Evolutionary conservation across 495 filamentous ascomycete species (phyloP), one percentile per base, ranked within the genome.

Genomic region (Aspergillus cristatus): DNA sequence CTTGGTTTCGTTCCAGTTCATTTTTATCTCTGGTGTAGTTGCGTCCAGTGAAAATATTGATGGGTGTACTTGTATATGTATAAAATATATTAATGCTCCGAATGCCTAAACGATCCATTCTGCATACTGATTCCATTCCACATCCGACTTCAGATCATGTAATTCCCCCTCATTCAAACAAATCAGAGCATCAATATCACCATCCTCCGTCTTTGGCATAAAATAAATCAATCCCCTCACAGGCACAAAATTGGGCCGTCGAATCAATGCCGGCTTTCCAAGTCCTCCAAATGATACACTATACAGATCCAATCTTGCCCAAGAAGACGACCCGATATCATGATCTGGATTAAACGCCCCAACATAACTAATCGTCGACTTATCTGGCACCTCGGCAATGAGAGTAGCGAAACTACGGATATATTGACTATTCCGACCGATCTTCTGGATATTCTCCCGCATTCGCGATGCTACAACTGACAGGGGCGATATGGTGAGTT

Each of bases 81-180:
- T n/a, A n/a, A n/a, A n/a, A n/a, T n/a, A n/a, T n/a, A n/a, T n/a
- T n/a, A n/a, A n/a, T n/a, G n/a, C n/a, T n/a, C n/a, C n/a, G n/a
- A n/a, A n/a, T 24, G 8, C 8, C 20, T 28, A 59, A 8, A 51
- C 60, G 31, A 61, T 46, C 42, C 48, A 57, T 28, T 17, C 38
- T 14, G 46, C 48, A 51, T 49, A 58, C 31, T 37, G 47, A 6
- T 15, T 38, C 43, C 60, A 67, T 17, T 58, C 50, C 38, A 40
- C 37, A 55, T 73, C 63, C 8, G 7, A 42, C 38, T 38, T 60
- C 45, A 73, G 38, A 8, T 35, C 45, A 31, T 46, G 37, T 38
- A 68, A 46, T 38, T 72, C 69, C 29, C 57, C 57, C 17, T 67
- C 55, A 18, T 50, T 55, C 43, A 73, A 54, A 48, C 68, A 71